Evolutionary conservation across 306 rosid species (phyloP).

Genomic region (Medicago ruthenica): DNA sequence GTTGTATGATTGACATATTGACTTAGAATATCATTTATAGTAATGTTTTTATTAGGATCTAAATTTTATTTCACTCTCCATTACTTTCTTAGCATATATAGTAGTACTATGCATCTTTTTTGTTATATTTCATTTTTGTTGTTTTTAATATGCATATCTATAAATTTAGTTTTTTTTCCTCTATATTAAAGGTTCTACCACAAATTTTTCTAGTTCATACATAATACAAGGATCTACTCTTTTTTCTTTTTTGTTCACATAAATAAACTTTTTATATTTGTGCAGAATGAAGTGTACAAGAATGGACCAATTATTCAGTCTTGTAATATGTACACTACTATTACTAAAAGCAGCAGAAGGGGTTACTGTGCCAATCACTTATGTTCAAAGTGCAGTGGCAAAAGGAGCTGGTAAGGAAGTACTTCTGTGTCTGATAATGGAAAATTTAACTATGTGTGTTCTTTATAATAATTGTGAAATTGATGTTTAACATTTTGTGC

Average conservation of each 20-base stretch:
- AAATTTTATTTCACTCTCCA: background rate
- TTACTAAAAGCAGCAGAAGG: slow-evolving; percentile 63
- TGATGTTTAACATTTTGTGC: slow-evolving; percentile 40
- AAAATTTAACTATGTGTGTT: background rate
- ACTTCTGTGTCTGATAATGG: slow-evolving; percentile 4
- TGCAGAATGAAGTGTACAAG: slow-evolving; percentile 65
- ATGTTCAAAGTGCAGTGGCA: slow-evolving; percentile 68
- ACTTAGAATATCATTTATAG: too few species aligned
- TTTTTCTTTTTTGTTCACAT: background rate
- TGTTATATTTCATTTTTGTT: background rate
- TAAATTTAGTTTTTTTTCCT: background rate
- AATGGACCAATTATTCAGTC: slow-evolving; percentile 50
- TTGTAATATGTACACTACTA: slow-evolving; percentile 49
- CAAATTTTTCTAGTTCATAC: background rate
- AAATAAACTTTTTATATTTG: background rate
- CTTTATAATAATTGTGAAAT: slow-evolving; percentile 12
- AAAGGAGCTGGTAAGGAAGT: slow-evolving; percentile 89
- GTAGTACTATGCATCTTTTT: background rate
- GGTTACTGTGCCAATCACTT: slow-evolving; percentile 71
- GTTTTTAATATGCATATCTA: background rate
- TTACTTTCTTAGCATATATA: background rate
- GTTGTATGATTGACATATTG: too few species aligned
- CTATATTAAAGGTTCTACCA: too few species aligned
- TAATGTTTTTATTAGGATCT: too few species aligned
- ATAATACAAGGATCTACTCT: slow-evolving; percentile 7